Conservation (phyloP, 192 early-diverging fungal species). For the Coemansia sp. region DNA sequence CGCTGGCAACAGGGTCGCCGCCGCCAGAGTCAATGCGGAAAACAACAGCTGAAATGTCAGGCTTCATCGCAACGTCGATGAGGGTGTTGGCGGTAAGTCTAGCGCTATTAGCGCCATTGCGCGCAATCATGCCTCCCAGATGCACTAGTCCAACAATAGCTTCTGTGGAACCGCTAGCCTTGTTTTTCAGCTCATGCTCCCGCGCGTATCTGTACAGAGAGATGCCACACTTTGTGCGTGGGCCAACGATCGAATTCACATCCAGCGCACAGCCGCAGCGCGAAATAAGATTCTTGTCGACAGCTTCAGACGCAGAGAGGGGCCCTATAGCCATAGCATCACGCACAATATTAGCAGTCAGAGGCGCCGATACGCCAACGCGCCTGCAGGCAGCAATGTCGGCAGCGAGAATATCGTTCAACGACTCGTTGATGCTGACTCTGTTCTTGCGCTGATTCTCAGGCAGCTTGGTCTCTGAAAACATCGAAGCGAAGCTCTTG, state of each 20-base stretch:
- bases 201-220: slow-evolving; percentile 7
- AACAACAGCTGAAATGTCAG: slow-evolving; percentile 60
- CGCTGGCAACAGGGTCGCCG: slow-evolving; percentile 65
- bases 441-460: slow-evolving; percentile 61
- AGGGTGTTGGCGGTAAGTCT: slow-evolving; percentile 54
- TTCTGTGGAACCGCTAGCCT: background rate
- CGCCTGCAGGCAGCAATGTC: slow-evolving; percentile 56
- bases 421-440: slow-evolving; percentile 49
- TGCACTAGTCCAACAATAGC: slow-evolving; percentile 67
- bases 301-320: slow-evolving; percentile 54
- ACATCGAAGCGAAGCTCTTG: slow-evolving; percentile 58
- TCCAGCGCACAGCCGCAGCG: slow-evolving; percentile 55
- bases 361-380: slow-evolving; percentile 5
- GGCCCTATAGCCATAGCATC: slow-evolving; percentile 60
- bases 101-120: slow-evolving; percentile 49
- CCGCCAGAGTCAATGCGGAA: slow-evolving; percentile 72
- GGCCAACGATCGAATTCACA: slow-evolving; percentile 39
- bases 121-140: slow-evolving; percentile 58
- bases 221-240: slow-evolving; percentile 14
- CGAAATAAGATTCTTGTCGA: slow-evolving; percentile 58
- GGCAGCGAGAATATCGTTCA: slow-evolving; percentile 57
- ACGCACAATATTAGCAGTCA: slow-evolving; percentile 43
- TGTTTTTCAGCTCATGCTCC: background rate
- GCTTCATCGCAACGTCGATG: slow-evolving; percentile 58
- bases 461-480: slow-evolving; percentile 57